These are phyloP conservation scores for Talaromyces liani DNA, from an alignment of 495 filamentous ascomycete species.

Conservation along the genomic window DNA sequence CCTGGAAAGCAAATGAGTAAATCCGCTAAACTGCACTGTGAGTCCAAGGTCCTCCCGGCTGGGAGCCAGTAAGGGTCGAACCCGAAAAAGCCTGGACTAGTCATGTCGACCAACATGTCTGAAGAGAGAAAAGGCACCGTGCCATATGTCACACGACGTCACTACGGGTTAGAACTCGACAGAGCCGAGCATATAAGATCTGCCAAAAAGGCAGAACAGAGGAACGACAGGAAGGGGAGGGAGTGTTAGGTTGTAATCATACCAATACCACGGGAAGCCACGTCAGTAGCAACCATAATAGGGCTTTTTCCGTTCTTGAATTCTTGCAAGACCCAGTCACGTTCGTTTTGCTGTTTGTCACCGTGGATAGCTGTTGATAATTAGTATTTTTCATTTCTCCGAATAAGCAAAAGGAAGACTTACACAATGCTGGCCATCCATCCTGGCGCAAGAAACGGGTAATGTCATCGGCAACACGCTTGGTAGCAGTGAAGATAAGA, in stretches of 20 bases:
- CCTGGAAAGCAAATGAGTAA: conserved; percentile 62
- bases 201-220: conserved; percentile 25
- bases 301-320: conserved; percentile 95
- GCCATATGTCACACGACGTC: conserved; percentile 61
- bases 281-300: conserved; percentile 91
- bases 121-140: conserved; percentile 86
- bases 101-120: conserved; percentile 71
- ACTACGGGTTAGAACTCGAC: conserved; percentile 27
- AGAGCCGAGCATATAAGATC: conserved; percentile 21
- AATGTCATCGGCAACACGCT: conserved; percentile 97
- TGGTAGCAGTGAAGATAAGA: conserved; percentile 95
- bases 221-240: conserved; percentile 34
- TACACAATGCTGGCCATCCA: conserved; percentile 97
- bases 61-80: conserved; percentile 64
- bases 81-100: conserved; percentile 75
- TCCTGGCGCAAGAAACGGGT: conserved; percentile 98
- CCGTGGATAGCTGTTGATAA: conserved; percentile 76
- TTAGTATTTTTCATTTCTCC: conserved; percentile 32
- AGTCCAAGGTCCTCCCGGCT: conserved; percentile 77
- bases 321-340: conserved; percentile 98
- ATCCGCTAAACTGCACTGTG: conserved; percentile 68
- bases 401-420: conserved; percentile 19
- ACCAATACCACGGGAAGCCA: conserved; percentile 97
- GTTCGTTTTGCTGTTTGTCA: conserved; percentile 98
- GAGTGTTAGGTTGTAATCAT: conserved; percentile 65